phyloP scores from a whole-genome alignment of 2,329 filamentous ascomycete genomes.

The Acrocalymma vagum region DNA sequence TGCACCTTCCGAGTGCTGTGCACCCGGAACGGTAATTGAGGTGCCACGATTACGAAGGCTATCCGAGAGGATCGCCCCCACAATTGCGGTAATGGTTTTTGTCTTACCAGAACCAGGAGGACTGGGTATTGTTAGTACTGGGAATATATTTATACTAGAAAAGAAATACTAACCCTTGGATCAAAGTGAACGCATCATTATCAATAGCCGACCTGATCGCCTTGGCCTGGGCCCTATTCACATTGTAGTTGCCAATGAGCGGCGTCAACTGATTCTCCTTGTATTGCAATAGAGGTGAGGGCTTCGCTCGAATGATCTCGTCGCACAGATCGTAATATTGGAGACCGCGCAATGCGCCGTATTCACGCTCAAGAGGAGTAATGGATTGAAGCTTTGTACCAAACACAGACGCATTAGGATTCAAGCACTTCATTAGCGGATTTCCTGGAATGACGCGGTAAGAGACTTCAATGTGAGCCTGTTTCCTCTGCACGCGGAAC shows the following conservation, averaged over 20 bases:
- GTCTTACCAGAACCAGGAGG: slow-evolving; percentile 98
- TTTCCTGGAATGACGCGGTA: slow-evolving; percentile 79
- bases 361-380: slow-evolving; percentile 94
- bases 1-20: slow-evolving; percentile 40
- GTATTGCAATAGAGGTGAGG: slow-evolving; percentile 87
- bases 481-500: slow-evolving; percentile 81
- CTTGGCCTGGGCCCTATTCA: slow-evolving; percentile 89
- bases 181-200: slow-evolving; percentile 95
- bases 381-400: slow-evolving; percentile 90
- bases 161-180: slow-evolving; percentile 73
- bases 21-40: slow-evolving; percentile 51
- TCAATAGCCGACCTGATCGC: slow-evolving; percentile 91
- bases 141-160: slow-evolving; percentile 1
- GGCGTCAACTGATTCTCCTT: slow-evolving; percentile 74
- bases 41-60: slow-evolving; percentile 60
- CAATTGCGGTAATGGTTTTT: slow-evolving; percentile 96
- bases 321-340: slow-evolving; percentile 97
- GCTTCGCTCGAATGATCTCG: slow-evolving; percentile 87
- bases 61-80: slow-evolving; percentile 81
- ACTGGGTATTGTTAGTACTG: slow-evolving; percentile 52
- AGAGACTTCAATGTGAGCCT: slow-evolving; percentile 81
- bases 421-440: slow-evolving; percentile 70
- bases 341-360: slow-evolving; percentile 86
- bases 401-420: slow-evolving; percentile 73
- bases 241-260: slow-evolving; percentile 77